These are phyloP conservation scores for Chalciporus sphaerocephalus DNA, from an alignment of 768 basidiomycete genomes.

Conservation along the genomic window DNA sequence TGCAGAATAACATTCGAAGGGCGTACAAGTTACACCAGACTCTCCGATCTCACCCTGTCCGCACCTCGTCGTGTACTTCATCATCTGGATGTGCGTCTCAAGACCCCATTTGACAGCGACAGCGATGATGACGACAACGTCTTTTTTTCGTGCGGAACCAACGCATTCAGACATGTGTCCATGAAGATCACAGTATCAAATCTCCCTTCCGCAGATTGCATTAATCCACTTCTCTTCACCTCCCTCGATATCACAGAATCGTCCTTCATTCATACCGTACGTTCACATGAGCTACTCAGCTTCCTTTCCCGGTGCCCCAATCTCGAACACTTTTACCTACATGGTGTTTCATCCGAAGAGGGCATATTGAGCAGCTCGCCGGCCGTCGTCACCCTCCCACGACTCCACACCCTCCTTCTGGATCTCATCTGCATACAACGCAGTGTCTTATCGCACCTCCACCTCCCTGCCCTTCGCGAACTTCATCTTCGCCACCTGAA, in stretches of 20 bases:
- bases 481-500: slow-evolving; percentile 67
- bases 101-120: slow-evolving; percentile 20
- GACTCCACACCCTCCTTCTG: slow-evolving; percentile 53
- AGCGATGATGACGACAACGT: slow-evolving; percentile 18
- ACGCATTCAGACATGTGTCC: slow-evolving; percentile 35
- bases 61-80: slow-evolving; percentile 23
- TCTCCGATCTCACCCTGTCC: slow-evolving; percentile 21
- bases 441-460: slow-evolving; percentile 58
- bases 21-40: slow-evolving; percentile 26
- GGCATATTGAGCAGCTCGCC: slow-evolving; percentile 26
- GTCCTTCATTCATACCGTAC: slow-evolving; percentile 36
- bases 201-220: slow-evolving; percentile 44
- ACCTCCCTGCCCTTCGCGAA: slow-evolving; percentile 54
- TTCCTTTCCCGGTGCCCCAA: slow-evolving; percentile 61
- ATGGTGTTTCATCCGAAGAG: slow-evolving; percentile 50
- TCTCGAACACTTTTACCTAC: slow-evolving; percentile 55
- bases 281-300: slow-evolving; percentile 48
- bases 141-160: slow-evolving; percentile 32
- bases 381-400: slow-evolving; percentile 50
- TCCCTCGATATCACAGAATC: slow-evolving; percentile 55
- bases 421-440: slow-evolving; percentile 60
- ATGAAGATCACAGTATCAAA: slow-evolving; percentile 48
- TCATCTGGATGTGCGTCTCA: slow-evolving; percentile 26
- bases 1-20: slow-evolving; percentile 42
- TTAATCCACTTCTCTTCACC: slow-evolving; percentile 52